Conservation (phyloP, 140 eudicot species). For the Stevia rebaudiana region DNA sequence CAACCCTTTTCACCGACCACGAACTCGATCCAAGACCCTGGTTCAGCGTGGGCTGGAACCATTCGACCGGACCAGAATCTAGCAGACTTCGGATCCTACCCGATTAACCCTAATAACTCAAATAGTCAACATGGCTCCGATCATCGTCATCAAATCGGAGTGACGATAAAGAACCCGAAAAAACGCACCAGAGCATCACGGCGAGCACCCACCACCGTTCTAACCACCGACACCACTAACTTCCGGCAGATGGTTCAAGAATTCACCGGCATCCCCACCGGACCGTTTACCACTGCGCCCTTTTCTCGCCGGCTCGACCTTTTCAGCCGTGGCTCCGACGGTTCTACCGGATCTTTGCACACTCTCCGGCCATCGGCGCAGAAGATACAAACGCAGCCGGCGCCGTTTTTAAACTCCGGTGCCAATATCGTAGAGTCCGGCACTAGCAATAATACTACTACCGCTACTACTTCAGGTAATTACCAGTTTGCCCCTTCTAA, state of each 20-base stretch:
- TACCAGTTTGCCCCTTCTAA: constrained; percentile 24
- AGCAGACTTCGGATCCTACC: constrained; percentile 16
- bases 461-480: constrained; percentile 20
- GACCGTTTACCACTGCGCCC: constrained; percentile 41
- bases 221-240: constrained; percentile 65
- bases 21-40: not conserved
- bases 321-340: constrained; percentile 35
- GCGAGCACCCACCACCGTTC: constrained; percentile 75
- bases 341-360: not conserved
- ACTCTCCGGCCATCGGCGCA: constrained; percentile 54
- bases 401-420: constrained; percentile 22
- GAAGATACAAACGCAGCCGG: constrained; percentile 30
- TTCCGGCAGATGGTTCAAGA: constrained; percentile 86
- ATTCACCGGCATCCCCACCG: constrained; percentile 72
- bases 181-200: constrained; percentile 74
- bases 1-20: too few relatives aligned
- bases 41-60: constrained; percentile 15
- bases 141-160: constrained; percentile 13
- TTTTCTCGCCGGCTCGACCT: constrained; percentile 49
- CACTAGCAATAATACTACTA: constrained; percentile 1
- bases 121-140: not conserved
- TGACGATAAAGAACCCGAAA: constrained; percentile 37
- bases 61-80: not conserved
- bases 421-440: constrained; percentile 15
- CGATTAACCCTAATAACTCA: not conserved